A percentile compares a stretch with the other conserved stretches of the same genome.
These are phyloP conservation scores for Lumnitzera racemosa DNA, from an alignment of 345 rosid species.

Conservation along the genomic window DNA sequence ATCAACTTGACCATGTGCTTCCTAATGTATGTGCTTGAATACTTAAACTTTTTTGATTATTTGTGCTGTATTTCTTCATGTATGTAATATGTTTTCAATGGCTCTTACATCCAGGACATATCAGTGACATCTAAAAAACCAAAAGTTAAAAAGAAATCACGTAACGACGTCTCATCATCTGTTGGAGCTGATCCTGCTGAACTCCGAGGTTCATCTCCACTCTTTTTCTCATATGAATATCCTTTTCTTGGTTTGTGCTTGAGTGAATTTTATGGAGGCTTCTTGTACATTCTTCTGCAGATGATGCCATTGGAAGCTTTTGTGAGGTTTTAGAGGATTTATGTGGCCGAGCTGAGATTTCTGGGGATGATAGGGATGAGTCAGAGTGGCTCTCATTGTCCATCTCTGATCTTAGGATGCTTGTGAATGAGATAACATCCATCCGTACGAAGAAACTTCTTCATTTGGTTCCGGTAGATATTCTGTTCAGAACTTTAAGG, in stretches of 20 bases:
- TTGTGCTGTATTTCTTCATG: background rate
- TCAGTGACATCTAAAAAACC: slow-evolving; percentile 50
- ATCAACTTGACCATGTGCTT: slow-evolving; percentile 24
- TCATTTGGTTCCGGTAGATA: slow-evolving; percentile 80
- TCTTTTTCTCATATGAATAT: slow-evolving; percentile 3
- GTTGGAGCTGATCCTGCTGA: slow-evolving; percentile 52
- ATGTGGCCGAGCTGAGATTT: slow-evolving; percentile 72
- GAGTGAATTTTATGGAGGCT: no score
- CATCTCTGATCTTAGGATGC: slow-evolving; percentile 53
- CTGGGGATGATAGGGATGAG: slow-evolving; percentile 79
- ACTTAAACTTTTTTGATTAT: no score
- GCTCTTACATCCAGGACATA: slow-evolving; percentile 41
- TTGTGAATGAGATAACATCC: slow-evolving; percentile 73
- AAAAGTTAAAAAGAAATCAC: slow-evolving; percentile 67
- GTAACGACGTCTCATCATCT: slow-evolving; percentile 22
- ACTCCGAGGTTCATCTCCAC: slow-evolving; percentile 58
- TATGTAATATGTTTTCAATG: slow-evolving; percentile 12
- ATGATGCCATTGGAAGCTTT: slow-evolving; percentile 55
- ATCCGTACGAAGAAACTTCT: slow-evolving; percentile 73
- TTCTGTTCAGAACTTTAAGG: slow-evolving; percentile 58
- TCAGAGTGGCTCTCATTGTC: slow-evolving; percentile 77
- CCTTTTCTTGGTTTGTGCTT: background rate
- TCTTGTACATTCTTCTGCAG: slow-evolving; percentile 23
- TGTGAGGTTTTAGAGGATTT: slow-evolving; percentile 75
- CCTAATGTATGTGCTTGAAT: slow-evolving; percentile 37